Percentiles rank a stretch among this genome's conserved stretches.
Conservation (phyloP, 2,329 filamentous ascomycete species). For the Colletotrichum somersetense region DNA sequence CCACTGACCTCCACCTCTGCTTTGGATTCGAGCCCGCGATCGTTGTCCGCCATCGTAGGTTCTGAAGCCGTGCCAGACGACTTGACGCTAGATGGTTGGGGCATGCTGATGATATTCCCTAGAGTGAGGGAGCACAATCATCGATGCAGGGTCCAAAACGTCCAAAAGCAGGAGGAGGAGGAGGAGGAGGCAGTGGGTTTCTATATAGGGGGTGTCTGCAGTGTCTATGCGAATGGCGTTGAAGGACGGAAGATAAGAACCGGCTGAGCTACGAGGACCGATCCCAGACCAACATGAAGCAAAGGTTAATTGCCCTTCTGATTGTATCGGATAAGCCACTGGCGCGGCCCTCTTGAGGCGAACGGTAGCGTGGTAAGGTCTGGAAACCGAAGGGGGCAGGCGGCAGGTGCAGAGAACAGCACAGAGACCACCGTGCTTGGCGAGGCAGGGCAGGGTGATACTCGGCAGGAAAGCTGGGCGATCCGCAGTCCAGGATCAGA, state of each 20-base stretch:
- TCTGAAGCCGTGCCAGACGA: conserved; percentile 50
- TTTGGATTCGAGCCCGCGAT: conserved; percentile 46
- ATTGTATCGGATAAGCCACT: conserved; percentile 27
- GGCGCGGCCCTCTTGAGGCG: conserved; percentile 12
- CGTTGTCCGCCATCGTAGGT: conserved; percentile 46
- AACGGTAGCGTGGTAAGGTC: conserved; percentile 27
- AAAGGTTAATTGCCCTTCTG: conserved; percentile 34
- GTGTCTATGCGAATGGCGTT: conserved; percentile 28
- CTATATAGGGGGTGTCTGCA: conserved; percentile 43
- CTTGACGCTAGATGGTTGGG: conserved; percentile 47
- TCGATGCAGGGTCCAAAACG: conserved; percentile 11
- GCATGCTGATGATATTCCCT: conserved; percentile 48
- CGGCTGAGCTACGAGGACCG: conserved; percentile 33
- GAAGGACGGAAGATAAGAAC: conserved; percentile 26
- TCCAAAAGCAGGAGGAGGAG: conserved; percentile 31
- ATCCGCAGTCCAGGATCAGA: conserved; percentile 37
- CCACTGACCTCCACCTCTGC: conserved; percentile 48
- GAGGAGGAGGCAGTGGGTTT: conserved; percentile 39
- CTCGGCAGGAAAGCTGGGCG: conserved; percentile 22
- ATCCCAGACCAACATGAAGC: conserved; percentile 45
- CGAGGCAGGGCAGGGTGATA: conserved; percentile 38
- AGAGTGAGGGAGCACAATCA: conserved; percentile 37
- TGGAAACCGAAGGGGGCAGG: conserved; percentile 25
- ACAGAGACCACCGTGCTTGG: conserved; percentile 19
- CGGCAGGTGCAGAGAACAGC: conserved; percentile 20